These are phyloP conservation scores for Cladobotryum protrusum DNA, from an alignment of 2,329 filamentous ascomycete species.

Conservation along the genomic window DNA sequence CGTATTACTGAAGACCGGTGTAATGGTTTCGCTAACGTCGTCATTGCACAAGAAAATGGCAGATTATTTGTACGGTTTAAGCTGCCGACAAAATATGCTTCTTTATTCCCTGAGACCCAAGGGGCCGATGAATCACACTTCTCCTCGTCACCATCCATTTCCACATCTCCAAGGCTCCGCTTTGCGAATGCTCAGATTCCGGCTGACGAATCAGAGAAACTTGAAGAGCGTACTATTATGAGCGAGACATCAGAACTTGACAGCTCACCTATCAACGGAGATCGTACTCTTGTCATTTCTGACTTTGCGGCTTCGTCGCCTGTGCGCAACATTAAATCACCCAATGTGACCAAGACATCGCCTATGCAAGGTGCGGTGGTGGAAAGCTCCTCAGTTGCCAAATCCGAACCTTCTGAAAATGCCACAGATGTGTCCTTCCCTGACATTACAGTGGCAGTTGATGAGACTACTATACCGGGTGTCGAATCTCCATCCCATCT, in stretches of 20 bases:
- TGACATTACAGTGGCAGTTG: not conserved
- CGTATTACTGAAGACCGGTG: slow-evolving; percentile 22
- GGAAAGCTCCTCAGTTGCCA: not conserved
- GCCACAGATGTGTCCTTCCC: slow-evolving; percentile 1
- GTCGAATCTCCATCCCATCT: not conserved
- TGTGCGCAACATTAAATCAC: not conserved
- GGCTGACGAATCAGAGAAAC: not conserved
- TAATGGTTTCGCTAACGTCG: slow-evolving; percentile 26
- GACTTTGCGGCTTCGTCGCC: not conserved
- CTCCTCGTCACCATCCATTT: slow-evolving; percentile 18
- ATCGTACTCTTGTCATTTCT: slow-evolving; percentile 11
- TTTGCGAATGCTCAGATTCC: slow-evolving; percentile 6
- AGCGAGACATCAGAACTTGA: not conserved
- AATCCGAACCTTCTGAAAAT: not conserved
- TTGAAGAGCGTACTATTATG: not conserved
- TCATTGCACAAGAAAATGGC: slow-evolving; percentile 22
- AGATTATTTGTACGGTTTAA: slow-evolving; percentile 34
- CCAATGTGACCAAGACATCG: not conserved
- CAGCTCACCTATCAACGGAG: not conserved
- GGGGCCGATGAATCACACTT: slow-evolving; percentile 22
- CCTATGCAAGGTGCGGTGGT: not conserved
- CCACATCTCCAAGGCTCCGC: slow-evolving; percentile 18
- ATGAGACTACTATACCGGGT: slow-evolving; percentile 1
- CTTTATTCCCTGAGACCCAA: slow-evolving; percentile 25
- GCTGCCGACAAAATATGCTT: slow-evolving; percentile 26